Percentiles rank a stretch among this genome's conserved stretches.
phyloP scores from a whole-genome alignment of 129 eudicot species.

The Smallanthus sonchifolius region DNA sequence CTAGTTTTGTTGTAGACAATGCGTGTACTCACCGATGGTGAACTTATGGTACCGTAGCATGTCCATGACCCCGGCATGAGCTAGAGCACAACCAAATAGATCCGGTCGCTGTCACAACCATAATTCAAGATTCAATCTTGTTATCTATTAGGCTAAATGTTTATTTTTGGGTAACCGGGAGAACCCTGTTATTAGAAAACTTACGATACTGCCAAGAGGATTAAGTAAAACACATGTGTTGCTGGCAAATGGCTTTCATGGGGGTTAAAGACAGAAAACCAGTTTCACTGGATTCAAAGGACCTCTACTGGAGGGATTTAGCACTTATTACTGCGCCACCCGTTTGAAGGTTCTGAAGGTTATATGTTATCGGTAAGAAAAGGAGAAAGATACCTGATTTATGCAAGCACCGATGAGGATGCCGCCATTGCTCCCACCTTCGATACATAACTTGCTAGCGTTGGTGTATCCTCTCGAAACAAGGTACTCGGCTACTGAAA shows the following conservation, averaged over 20 bases:
- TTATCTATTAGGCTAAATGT: background rate
- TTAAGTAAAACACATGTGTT: no score
- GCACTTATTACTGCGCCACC: no score
- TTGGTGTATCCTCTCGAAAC: constrained; percentile 73
- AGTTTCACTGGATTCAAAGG: no score
- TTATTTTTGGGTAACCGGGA: no score
- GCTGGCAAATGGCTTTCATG: no score
- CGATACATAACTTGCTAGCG: constrained; percentile 76
- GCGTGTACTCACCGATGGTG: constrained; percentile 64
- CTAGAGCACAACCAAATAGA: constrained; percentile 94
- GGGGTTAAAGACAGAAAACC: no score
- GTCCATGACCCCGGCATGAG: constrained; percentile 99
- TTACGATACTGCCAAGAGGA: no score
- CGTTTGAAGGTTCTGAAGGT: no score
- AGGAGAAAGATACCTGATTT: constrained; percentile 46
- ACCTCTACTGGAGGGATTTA: no score
- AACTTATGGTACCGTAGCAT: constrained; percentile 96
- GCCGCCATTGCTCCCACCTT: constrained; percentile 99
- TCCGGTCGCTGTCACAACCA: constrained; percentile 72
- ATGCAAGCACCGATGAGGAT: constrained; percentile 85
- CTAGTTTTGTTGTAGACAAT: background rate
- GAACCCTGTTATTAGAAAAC: no score
- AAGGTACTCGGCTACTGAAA: constrained; percentile 73
- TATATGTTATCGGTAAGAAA: no score
- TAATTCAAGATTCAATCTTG: background rate